Evolutionary conservation across 208 protist genomes (phyloP).

Genomic region (Tritrichomonas foetus): DNA sequence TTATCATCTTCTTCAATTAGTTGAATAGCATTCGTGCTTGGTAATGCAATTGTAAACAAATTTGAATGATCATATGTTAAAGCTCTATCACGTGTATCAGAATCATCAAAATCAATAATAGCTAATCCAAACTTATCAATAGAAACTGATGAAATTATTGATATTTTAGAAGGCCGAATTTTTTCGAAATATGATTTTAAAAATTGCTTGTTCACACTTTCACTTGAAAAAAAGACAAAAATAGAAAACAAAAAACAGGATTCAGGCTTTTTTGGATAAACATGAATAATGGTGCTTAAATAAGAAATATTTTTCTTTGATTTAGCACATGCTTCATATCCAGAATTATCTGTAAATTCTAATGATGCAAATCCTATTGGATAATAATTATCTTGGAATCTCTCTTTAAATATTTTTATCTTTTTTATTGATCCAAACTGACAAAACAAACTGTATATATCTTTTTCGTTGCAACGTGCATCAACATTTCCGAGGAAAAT

Average conservation of each 20-base stretch:
- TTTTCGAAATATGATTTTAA: background rate
- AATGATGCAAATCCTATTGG: background rate
- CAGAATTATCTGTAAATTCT: background rate
- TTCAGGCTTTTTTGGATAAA: background rate
- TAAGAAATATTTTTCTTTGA: background rate
- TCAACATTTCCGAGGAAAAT: no score
- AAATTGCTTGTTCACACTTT: background rate
- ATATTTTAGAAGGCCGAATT: background rate
- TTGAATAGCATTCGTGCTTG: no score
- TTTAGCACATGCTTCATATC: background rate
- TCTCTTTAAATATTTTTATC: background rate
- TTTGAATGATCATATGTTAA: no score
- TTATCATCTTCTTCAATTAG: no score
- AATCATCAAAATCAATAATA: no score
- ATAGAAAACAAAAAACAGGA: background rate
- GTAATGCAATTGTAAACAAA: no score
- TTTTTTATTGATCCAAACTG: background rate
- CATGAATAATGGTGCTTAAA: background rate
- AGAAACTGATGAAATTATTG: no score
- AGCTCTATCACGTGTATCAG: no score
- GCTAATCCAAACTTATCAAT: no score
- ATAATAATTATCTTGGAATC: background rate
- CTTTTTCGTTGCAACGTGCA: background rate
- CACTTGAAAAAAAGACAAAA: background rate
- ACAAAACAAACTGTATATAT: background rate